phyloP scores from a whole-genome alignment of 139 green algal species.

The Bryopsis sp. region DNA sequence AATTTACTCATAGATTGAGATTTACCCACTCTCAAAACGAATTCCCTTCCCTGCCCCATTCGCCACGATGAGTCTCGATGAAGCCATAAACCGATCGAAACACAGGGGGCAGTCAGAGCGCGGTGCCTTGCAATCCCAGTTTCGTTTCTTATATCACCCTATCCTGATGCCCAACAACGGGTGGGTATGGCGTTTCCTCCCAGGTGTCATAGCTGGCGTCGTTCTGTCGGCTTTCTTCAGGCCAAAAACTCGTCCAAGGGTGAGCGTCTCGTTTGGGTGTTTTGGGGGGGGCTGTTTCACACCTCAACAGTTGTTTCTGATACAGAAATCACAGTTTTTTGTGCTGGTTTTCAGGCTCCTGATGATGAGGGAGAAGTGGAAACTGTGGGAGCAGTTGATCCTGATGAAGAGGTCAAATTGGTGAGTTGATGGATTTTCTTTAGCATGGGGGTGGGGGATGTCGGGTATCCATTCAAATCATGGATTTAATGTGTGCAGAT shows the following conservation, averaged over 20 bases:
- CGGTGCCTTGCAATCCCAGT: too few relatives aligned
- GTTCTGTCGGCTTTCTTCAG: not conserved
- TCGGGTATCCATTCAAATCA: too few relatives aligned
- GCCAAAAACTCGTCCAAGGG: constrained; percentile 9
- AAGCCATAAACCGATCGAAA: too few relatives aligned
- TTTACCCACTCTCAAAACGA: too few relatives aligned
- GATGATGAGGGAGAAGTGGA: not conserved
- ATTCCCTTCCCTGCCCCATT: too few relatives aligned
- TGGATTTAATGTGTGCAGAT: constrained; percentile 11
- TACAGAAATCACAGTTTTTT: not conserved
- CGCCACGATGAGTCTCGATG: too few relatives aligned
- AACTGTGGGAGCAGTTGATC: not conserved
- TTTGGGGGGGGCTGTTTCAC: not conserved
- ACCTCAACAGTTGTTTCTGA: not conserved
- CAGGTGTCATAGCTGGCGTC: constrained; percentile 13
- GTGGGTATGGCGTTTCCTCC: constrained; percentile 19
- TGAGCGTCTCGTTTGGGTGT: not conserved
- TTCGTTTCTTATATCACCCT: constrained; percentile 17
- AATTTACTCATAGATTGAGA: too few relatives aligned
- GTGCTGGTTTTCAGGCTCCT: not conserved
- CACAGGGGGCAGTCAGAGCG: too few relatives aligned
- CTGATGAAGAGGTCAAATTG: constrained; percentile 13
- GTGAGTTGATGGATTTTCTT: not conserved
- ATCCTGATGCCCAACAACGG: constrained; percentile 13
- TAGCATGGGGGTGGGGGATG: not conserved